These are phyloP conservation scores for Letharia columbiana DNA, from an alignment of 495 filamentous ascomycete species.

Conservation along the genomic window DNA sequence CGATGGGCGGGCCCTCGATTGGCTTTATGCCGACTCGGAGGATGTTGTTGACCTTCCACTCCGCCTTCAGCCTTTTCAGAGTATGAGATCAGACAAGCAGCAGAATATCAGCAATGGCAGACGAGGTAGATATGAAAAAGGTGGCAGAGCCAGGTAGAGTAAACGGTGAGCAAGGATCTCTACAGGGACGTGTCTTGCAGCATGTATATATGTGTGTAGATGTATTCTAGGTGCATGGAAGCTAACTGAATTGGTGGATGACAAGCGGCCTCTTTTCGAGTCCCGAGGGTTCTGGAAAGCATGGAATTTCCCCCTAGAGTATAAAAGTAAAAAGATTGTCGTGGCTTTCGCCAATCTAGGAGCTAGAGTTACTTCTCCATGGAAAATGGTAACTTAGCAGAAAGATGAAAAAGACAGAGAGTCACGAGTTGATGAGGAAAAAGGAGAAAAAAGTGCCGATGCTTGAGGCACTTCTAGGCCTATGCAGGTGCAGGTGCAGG, in stretches of 20 bases:
- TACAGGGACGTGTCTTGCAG: not conserved
- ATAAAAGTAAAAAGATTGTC: not conserved
- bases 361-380: too few species aligned
- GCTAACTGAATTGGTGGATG: not conserved
- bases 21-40: not conserved
- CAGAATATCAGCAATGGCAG: not conserved
- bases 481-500: slow-evolving; percentile 1
- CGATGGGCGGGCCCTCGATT: not conserved
- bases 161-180: not conserved
- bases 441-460: not conserved
- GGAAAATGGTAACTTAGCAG: too few species aligned
- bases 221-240: not conserved
- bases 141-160: not conserved
- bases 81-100: not conserved
- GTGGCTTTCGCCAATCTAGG: not conserved
- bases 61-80: not conserved
- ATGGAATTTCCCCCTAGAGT: not conserved
- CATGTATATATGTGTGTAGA: not conserved
- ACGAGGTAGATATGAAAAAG: not conserved
- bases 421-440: too few species aligned
- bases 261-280: not conserved
- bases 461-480: not conserved
- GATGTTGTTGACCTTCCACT: not conserved
- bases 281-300: not conserved
- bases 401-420: not conserved